Percentiles rank a stretch among this genome's conserved stretches.
phyloP scores from a whole-genome alignment of 2,329 filamentous ascomycete genomes.

The Magnaporthiopsis rhizophila region DNA sequence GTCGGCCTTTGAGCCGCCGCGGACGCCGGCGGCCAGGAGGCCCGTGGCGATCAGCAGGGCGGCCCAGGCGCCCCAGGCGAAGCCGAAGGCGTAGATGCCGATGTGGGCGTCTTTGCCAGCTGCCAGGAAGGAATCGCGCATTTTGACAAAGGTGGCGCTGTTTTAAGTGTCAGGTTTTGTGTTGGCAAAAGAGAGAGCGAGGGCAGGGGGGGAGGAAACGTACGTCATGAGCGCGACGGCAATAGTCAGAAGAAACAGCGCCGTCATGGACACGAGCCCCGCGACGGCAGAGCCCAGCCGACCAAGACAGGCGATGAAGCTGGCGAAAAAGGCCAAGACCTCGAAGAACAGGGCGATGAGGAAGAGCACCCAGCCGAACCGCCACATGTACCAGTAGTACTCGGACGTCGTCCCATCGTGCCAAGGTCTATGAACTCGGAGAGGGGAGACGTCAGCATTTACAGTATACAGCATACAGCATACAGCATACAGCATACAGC shows the following conservation, averaged over 20 bases:
- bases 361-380: constrained; percentile 90
- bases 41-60: constrained; percentile 58
- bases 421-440: constrained; percentile 20
- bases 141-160: constrained; percentile 56
- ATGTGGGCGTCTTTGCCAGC: constrained; percentile 50
- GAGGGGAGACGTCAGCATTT: neutral
- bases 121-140: constrained; percentile 55
- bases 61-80: constrained; percentile 66
- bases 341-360: constrained; percentile 78
- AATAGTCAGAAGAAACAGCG: constrained; percentile 62
- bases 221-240: constrained; percentile 70
- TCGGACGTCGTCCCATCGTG: constrained; percentile 45
- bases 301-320: constrained; percentile 62
- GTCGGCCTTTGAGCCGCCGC: constrained; percentile 32
- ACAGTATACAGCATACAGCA: too few species aligned
- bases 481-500: too few species aligned
- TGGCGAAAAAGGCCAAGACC: constrained; percentile 56
- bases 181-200: neutral
- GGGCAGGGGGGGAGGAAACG: constrained; percentile 23
- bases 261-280: constrained; percentile 46
- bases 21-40: constrained; percentile 58
- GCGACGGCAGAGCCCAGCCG: constrained; percentile 63
- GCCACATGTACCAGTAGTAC: constrained; percentile 73
- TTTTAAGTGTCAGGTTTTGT: neutral
- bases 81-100: constrained; percentile 64